These are phyloP conservation scores for Mortierella claussenii DNA, from an alignment of 192 early-diverging fungal species.

Conservation along the genomic window DNA sequence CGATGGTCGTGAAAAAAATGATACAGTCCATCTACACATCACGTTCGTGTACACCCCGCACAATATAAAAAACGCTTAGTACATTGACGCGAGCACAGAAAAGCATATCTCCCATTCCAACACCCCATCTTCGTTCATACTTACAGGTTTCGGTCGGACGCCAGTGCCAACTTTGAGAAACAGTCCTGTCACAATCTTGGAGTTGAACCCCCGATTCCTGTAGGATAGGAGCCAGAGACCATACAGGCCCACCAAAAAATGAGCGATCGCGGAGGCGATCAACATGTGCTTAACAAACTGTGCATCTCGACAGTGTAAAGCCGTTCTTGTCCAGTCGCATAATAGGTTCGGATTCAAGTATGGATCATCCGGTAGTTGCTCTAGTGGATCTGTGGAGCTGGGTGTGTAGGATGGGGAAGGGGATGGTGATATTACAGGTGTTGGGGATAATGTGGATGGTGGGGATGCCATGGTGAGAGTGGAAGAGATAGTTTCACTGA, in stretches of 20 bases:
- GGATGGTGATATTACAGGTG: neutral
- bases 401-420: neutral
- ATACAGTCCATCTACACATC: conserved; percentile 55
- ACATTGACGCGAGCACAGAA: no score
- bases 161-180: conserved; percentile 45
- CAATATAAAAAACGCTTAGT: no score
- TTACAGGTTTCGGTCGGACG: conserved; percentile 46
- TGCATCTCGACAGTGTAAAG: conserved; percentile 18
- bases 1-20: conserved; percentile 25
- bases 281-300: conserved; percentile 34
- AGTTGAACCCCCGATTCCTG: conserved; percentile 42
- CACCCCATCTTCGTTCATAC: neutral
- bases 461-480: neutral
- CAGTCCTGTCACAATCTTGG: conserved; percentile 34
- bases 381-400: neutral
- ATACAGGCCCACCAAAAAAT: conserved; percentile 15
- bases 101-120: neutral
- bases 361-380: neutral
- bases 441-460: neutral
- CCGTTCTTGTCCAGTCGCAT: conserved; percentile 37
- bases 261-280: conserved; percentile 20
- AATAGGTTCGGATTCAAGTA: conserved; percentile 5
- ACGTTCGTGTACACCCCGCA: no score
- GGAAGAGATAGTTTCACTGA: neutral
- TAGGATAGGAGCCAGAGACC: conserved; percentile 42